These are phyloP conservation scores for Jacaranda copaia DNA, from an alignment of 257 asterid species.

Conservation along the genomic window DNA sequence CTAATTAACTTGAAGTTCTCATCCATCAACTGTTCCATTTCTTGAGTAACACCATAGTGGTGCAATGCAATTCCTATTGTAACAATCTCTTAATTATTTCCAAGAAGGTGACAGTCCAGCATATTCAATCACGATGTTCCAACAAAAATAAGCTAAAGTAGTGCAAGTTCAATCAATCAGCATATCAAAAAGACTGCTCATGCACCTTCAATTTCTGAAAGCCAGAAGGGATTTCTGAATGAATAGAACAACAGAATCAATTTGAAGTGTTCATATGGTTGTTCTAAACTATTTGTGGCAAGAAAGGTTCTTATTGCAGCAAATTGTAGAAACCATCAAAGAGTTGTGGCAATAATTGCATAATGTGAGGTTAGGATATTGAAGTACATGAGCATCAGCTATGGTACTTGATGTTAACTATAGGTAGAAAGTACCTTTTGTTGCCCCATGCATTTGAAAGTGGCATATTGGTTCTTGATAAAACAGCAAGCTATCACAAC, in stretches of 20 bases:
- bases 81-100: constrained; percentile 44
- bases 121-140: constrained; percentile 51
- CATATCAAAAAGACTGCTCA: background rate
- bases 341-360: too few species aligned
- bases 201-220: constrained; percentile 80
- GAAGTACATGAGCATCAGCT: too few species aligned
- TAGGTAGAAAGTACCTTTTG: too few species aligned
- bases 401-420: too few species aligned
- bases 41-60: constrained; percentile 76
- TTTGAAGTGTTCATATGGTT: constrained; percentile 64
- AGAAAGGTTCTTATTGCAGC: constrained; percentile 44
- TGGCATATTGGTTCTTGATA: too few species aligned
- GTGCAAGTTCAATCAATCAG: constrained; percentile 9
- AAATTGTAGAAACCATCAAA: too few species aligned
- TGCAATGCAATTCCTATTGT: constrained; percentile 51
- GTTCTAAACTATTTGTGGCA: too few species aligned
- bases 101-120: constrained; percentile 77
- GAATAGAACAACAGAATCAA: constrained; percentile 46
- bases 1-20: constrained; percentile 62
- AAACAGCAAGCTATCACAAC: too few species aligned
- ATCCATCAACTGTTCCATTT: constrained; percentile 70
- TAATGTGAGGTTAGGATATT: too few species aligned
- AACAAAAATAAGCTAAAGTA: constrained; percentile 30
- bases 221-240: constrained; percentile 53
- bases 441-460: too few species aligned